Evolutionary conservation across 805 yeast species (phyloP), one percentile per base, ranked within the genome.

Genomic region (Tetrapisispora nanseiensis): DNA sequence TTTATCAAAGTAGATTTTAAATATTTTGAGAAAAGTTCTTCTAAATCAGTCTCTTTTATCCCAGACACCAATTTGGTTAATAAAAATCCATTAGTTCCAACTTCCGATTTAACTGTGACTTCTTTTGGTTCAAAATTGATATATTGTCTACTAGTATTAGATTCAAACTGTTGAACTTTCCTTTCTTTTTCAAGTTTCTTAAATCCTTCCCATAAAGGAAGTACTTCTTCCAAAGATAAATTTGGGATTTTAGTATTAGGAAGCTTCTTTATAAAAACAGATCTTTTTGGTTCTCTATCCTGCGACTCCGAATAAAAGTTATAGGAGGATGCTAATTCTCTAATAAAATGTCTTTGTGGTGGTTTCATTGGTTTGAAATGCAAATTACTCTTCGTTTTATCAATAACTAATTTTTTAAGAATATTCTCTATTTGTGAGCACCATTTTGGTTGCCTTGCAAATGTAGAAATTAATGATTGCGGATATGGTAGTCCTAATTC

Each of bases 201-300:
- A 19, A 70, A 52, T 0, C 74, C 73, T 39, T 73, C 73, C 23
- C 63, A 63, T n/a, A 82, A 60, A 1, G 71, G 65, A 33, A 70
- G 39, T 3, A 59, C 54, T 20, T 57, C 64, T n/a, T 22, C 39
- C 20, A 61, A 43, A 7, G 53, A 42, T 15, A 60, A 20, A 2
- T 34, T 16, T 21, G 66, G 66, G 21, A 46, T 52, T 28, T 53
- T 51, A 10, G 55, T 51, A 0, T 67, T 56, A 1, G 42, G 48
- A 6, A 57, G 54, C 35, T 68, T 59, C 39, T 67, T 62, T n/a
- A 86, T 69, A 48, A 74, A 78, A 0, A 86, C 90, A 10, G 82
- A 75, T 46, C 95, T 62, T 40, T 75, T 69, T 0, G 95, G 95
- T 49, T 86, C 95, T 2, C 74, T 75, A 59, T 85, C 95, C 47